Evolutionary conservation across 176 grass and related monocot species (phyloP), one percentile per base, ranked within the genome.

Genomic region (Puya raimondii): DNA sequence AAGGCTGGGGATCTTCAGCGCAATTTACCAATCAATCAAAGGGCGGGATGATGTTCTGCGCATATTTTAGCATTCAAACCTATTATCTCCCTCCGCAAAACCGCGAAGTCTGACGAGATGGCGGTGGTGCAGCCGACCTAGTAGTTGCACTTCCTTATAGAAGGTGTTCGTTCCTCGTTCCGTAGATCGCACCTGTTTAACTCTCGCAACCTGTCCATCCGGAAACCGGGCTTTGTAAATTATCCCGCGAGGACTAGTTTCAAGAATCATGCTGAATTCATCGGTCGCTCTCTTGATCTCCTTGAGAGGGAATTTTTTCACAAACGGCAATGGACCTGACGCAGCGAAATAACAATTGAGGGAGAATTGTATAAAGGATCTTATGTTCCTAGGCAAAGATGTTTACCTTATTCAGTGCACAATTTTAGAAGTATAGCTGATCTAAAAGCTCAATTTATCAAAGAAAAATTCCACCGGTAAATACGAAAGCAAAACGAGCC

Each of bases 61-160:
- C 33, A 42, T 42, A 42, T 42, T 42, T 64, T 64, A 26, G 2
- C 2, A 26, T 11, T 63, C 48, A 42, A 72, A 91, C 89, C 85
- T 83, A 51, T 70, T 76, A 67, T 80, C 82, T 42, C 86, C 88
- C 54, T 92, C 79, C 6, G 84, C 80, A 80, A 88, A 90, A 21
- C 93, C 93, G 54, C 66, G 80, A 16, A 97, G 89, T 54, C 83
- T 69, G 84, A 92, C 86, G 68, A 97, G 72, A 88, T 97, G 79
- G 10, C 89, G 81, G 81, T 97, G 93, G 77, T 92, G 88, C 64
- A 97, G 80, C 12, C 86, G 84, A 1, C 79, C 89, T 22, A 92
- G 79, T 47, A 85, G 77, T 77, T 97, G 86, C 56, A 97, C 74
- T 73, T 92, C 82, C 20, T 72, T 81, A 53, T 87, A 80, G 82